These are phyloP conservation scores for Paspalum vaginatum DNA, from an alignment of 176 grass and related monocot species.

Conservation along the genomic window DNA sequence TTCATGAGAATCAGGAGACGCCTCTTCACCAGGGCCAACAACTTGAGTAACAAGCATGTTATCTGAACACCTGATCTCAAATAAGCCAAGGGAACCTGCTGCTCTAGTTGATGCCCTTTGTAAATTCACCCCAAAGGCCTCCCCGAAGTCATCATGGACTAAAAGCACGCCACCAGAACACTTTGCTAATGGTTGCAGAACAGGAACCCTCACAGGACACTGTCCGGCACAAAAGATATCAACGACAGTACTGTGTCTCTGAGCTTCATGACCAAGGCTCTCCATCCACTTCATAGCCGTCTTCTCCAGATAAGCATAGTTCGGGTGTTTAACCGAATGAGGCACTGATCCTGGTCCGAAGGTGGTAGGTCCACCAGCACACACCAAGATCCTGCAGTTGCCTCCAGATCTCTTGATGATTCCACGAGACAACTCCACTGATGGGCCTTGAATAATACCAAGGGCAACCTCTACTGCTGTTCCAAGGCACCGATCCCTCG, in stretches of 20 bases:
- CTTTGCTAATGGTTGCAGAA: constrained; percentile 88
- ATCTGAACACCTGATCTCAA: constrained; percentile 94
- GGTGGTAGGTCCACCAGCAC: constrained; percentile 79
- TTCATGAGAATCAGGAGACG: constrained; percentile 86
- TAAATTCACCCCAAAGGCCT: constrained; percentile 97
- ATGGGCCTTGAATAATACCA: constrained; percentile 86
- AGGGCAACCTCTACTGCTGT: constrained; percentile 88
- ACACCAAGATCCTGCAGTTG: constrained; percentile 94
- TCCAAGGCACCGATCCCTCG: constrained; percentile 84
- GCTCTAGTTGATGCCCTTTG: constrained; percentile 86
- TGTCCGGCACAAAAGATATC: constrained; percentile 95
- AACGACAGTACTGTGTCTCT: constrained; percentile 67
- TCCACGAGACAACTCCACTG: constrained; percentile 77
- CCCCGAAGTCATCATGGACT: constrained; percentile 98
- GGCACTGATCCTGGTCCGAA: constrained; percentile 94
- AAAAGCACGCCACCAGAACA: constrained; percentile 91
- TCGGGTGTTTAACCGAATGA: constrained; percentile 79
- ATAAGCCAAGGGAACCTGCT: constrained; percentile 83
- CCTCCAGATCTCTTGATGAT: constrained; percentile 95
- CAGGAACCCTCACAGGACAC: constrained; percentile 82
- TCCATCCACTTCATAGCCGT: constrained; percentile 91
- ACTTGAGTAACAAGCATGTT: constrained; percentile 93
- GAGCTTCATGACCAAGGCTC: constrained; percentile 81
- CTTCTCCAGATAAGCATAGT: constrained; percentile 97
- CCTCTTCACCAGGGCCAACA: constrained; percentile 96